A percentile compares a stretch with the other conserved stretches of the same genome.
These are phyloP conservation scores for Tuber aestivum DNA, from an alignment of 495 filamentous ascomycete genomes.

Conservation along the genomic window DNA sequence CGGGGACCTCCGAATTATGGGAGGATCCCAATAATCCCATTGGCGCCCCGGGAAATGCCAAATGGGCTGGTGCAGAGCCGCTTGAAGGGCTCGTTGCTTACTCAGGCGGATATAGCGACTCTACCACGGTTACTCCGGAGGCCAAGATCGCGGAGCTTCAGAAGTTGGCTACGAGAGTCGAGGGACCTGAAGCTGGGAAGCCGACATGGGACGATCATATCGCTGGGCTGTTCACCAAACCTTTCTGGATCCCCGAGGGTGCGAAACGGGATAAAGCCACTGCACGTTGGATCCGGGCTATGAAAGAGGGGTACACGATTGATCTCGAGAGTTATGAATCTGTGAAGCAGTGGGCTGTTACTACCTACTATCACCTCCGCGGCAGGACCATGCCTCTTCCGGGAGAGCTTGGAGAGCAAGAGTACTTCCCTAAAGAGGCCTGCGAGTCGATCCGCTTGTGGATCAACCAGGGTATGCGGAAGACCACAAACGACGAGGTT, in stretches of 20 bases:
- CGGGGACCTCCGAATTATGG: neutral
- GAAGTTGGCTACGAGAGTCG: neutral
- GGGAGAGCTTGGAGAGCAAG: conserved; percentile 11
- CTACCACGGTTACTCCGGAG: neutral
- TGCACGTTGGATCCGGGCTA: conserved; percentile 11
- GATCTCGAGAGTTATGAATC: conserved; percentile 20
- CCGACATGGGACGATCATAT: conserved; percentile 26
- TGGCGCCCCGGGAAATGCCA: neutral
- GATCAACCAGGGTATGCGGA: conserved; percentile 35
- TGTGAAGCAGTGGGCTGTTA: conserved; percentile 17
- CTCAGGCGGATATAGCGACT: neutral
- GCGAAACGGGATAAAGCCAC: neutral
- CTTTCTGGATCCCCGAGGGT: conserved; percentile 20
- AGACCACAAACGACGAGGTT: conserved; percentile 4
- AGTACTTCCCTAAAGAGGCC: conserved; percentile 32
- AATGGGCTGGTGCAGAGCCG: neutral
- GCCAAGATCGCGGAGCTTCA: neutral
- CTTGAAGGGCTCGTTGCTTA: neutral
- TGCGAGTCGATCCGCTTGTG: conserved; percentile 31
- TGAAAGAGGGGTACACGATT: conserved; percentile 16
- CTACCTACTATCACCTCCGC: conserved; percentile 28
- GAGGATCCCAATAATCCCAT: neutral
- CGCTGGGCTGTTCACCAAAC: conserved; percentile 13
- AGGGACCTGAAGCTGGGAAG: neutral
- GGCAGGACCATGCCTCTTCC: conserved; percentile 30